Base-by-base conservation (phyloP, 2,329 filamentous ascomycete genomes). In the Stemphylium beticola region DNA sequence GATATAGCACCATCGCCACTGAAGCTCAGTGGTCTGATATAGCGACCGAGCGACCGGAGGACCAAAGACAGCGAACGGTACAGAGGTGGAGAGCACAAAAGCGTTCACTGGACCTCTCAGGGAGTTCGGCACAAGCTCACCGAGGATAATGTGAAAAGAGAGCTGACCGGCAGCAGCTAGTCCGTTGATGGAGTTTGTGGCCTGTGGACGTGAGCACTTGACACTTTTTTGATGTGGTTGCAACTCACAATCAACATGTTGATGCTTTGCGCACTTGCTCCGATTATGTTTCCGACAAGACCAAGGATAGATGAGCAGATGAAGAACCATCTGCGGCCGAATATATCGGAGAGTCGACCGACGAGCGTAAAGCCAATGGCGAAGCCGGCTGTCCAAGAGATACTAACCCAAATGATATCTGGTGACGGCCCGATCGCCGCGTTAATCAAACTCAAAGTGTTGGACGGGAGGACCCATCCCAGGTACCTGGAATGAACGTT, bases 151-250 rank as follows among this genome's bases (percentile, higher is more conserved):
- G 53, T 70, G 68, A 61, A 76, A 76, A 0, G 74, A 77, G 2
- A 74, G 65, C 55, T 77, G 74, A 32, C 73, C 74, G 18, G 74
- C 72, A 36, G 73, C 72, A 5, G 73, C 74, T 17, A 77, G 65
- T 3, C 74, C 74, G 22, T 76, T 75, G 49, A 77, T 69, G 6
- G 62, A 61, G 44, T 71, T 69, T 4, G 67, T 68, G 5, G 57
- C 66, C 66, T 67, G 10, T 10, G 12, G 38, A 1, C 17, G 31
- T 62, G 11, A 64, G 58, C 31, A 18, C 4, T 12, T 17, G 9
- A 2, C n/a, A n/a, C 11, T 42, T 4, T 4, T 11, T 17, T 9
- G 20, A 14, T 18, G 18, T 24, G 14, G 12, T 4, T 9, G 22
- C 11, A 40, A 54, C 66, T 36, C 40, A 66, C 69, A 40, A 71